These are phyloP conservation scores for Penicillium flavigenum DNA, from an alignment of 495 filamentous ascomycete genomes.

Conservation along the genomic window DNA sequence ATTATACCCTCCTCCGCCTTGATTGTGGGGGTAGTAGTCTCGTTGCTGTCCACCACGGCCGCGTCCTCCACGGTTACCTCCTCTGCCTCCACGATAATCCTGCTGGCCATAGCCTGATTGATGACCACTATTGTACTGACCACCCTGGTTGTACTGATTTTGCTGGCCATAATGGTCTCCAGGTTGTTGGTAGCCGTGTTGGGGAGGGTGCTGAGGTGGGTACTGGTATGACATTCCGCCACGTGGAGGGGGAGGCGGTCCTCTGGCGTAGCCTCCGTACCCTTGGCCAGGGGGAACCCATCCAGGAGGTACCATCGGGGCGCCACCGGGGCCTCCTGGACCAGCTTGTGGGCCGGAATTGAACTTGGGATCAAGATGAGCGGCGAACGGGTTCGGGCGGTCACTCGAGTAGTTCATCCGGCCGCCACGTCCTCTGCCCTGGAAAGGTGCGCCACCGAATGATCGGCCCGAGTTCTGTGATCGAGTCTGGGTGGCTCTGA, in stretches of 20 bases:
- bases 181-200: conserved; percentile 29
- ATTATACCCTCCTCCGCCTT: conserved; percentile 39
- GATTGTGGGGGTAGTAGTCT: conserved; percentile 27
- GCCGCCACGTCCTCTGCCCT: conserved; percentile 51
- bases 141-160: conserved; percentile 31
- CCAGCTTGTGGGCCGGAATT: conserved; percentile 33
- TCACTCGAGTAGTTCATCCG: conserved; percentile 48
- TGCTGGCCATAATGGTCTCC: conserved; percentile 31
- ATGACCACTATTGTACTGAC: conserved; percentile 24
- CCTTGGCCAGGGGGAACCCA: conserved; percentile 41
- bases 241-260: conserved; percentile 44
- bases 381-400: conserved; percentile 55
- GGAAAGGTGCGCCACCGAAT: conserved; percentile 63
- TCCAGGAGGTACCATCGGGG: conserved; percentile 35
- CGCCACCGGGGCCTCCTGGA: conserved; percentile 28
- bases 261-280: conserved; percentile 36
- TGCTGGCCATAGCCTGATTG: conserved; percentile 26
- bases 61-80: conserved; percentile 32
- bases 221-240: conserved; percentile 36
- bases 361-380: conserved; percentile 53
- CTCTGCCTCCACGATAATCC: conserved; percentile 30
- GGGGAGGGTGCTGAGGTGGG: conserved; percentile 28
- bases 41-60: conserved; percentile 27
- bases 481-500: conserved; percentile 62
- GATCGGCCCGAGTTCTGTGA: conserved; percentile 58